Conservation (phyloP, 768 basidiomycete genomes). For the Hygrophorus russula region DNA sequence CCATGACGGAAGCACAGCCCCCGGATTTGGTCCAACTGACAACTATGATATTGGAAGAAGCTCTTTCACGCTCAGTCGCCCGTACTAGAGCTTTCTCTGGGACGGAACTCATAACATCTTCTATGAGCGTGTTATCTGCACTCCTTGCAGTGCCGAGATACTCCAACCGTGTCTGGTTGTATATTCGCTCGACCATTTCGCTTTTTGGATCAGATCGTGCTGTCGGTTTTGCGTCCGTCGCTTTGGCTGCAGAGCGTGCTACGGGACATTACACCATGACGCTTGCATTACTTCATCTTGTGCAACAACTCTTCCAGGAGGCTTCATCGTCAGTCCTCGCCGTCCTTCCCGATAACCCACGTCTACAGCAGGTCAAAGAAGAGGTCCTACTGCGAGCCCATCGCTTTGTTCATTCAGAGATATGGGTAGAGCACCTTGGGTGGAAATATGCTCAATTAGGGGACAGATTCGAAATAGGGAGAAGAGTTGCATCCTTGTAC, state of each 20-base stretch:
- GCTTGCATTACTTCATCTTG: conserved; percentile 63
- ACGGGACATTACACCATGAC: conserved; percentile 78
- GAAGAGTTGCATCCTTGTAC: conserved; percentile 56
- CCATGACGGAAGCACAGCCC: conserved; percentile 39
- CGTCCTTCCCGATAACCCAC: conserved; percentile 37
- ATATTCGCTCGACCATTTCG: conserved; percentile 66
- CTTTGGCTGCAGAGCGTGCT: conserved; percentile 59
- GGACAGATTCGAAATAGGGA: conserved; percentile 76
- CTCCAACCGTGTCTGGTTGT: conserved; percentile 82
- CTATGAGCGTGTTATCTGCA: conserved; percentile 72
- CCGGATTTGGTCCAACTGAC: conserved; percentile 73
- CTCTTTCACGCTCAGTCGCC: conserved; percentile 44
- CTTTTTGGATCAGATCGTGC: conserved; percentile 60
- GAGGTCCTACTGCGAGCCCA: conserved; percentile 74
- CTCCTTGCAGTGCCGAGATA: conserved; percentile 64
- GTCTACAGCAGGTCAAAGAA: conserved; percentile 65
- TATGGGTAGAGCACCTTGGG: conserved; percentile 77
- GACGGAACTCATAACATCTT: conserved; percentile 62
- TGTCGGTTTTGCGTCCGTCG: conserved; percentile 47
- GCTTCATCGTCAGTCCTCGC: conserved; percentile 47
- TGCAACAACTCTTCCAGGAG: conserved; percentile 66
- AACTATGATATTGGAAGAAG: conserved; percentile 73
- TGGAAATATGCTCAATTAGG: conserved; percentile 83
- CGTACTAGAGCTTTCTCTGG: conserved; percentile 30
- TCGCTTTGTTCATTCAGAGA: conserved; percentile 71